Base-by-base conservation (phyloP, 2,329 filamentous ascomycete species). In the Tolypocladium guangdongense region DNA sequence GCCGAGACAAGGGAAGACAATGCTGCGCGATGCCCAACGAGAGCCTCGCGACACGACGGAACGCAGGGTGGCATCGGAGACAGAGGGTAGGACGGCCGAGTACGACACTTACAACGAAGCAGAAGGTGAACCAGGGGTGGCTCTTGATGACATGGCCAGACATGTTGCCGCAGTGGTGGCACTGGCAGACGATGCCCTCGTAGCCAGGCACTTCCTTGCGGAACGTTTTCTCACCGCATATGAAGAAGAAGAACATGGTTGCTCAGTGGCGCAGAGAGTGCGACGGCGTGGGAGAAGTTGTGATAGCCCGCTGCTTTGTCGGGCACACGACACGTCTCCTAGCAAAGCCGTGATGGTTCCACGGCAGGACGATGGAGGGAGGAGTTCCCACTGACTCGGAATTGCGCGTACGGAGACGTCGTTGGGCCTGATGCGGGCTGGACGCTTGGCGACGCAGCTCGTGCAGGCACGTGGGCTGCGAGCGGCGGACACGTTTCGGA, bases 81-180 rank as follows among this genome's bases (percentile, higher is more conserved):
- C 22, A 22, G 22, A 18, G 20, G 20, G 20, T 7, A 16, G 16
- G 24, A 24, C 24, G 16, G 24, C 14, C 24, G 41, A 45, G 22
- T 10, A 10, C 11, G 48, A 24, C 11, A 72, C 78, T 63, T 69
- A 84, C 81, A 52, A 90, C 70, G 69, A 87, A 90, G 75, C 87
- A 90, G 63, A 90, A 83, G 6, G 87, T 90, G 64, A 90, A 90
- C 84, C 86, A 90, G 43, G 82, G 82, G 55, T 84, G 76, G 55
- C 76, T 78, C 67, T 84, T 84, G 63, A 82, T 74, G 54, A 84
- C 81, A 56, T 72, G 74, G 16, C 74, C 82, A 2, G 76, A 74
- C 68, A 78, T 81, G 72, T 86, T 86, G 51, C 82, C 81, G 67
- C 82, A 86, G 68, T 85, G 83, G 66, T 82, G 78, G 62, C 82